Evolutionary conservation across 2,329 filamentous ascomycete species (phyloP).

Genomic region (Didymella exigua): DNA sequence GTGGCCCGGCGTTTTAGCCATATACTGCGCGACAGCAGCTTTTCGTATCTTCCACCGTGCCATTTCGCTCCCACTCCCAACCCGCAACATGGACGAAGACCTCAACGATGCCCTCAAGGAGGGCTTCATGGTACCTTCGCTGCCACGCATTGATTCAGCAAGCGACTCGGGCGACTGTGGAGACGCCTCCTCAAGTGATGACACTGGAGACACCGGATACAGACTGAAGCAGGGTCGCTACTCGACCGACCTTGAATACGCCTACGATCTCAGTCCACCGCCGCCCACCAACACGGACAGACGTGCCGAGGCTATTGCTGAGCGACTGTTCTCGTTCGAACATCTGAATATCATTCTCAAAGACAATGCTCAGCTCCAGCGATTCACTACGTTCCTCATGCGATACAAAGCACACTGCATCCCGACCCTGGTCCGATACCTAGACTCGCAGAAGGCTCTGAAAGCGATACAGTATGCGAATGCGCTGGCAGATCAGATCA

Average conservation of each 20-base stretch:
- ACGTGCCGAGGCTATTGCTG: constrained; percentile 60
- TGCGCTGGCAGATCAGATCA: constrained; percentile 64
- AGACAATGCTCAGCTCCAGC: constrained; percentile 63
- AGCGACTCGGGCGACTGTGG: constrained; percentile 8
- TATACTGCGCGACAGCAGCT: background rate
- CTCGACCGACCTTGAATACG: constrained; percentile 20
- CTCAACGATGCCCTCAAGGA: constrained; percentile 2
- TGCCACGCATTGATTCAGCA: constrained; percentile 15
- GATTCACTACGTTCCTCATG: constrained; percentile 69
- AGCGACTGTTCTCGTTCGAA: constrained; percentile 67
- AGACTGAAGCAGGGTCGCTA: constrained; percentile 5
- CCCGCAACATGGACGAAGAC: constrained; percentile 9
- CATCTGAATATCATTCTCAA: constrained; percentile 68
- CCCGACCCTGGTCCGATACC: constrained; percentile 69
- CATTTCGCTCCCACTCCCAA: constrained; percentile 5
- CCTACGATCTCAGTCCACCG: constrained; percentile 34
- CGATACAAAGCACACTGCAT: constrained; percentile 64
- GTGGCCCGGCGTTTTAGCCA: background rate
- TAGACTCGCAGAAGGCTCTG: constrained; percentile 71
- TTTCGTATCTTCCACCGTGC: background rate
- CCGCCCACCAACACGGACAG: constrained; percentile 25
- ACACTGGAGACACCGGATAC: background rate
- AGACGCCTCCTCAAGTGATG: background rate
- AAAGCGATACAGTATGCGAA: constrained; percentile 73
- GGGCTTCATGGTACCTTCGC: background rate